These are phyloP conservation scores for Mucor indicus DNA, from an alignment of 371 early-diverging fungal species.

Conservation along the genomic window DNA sequence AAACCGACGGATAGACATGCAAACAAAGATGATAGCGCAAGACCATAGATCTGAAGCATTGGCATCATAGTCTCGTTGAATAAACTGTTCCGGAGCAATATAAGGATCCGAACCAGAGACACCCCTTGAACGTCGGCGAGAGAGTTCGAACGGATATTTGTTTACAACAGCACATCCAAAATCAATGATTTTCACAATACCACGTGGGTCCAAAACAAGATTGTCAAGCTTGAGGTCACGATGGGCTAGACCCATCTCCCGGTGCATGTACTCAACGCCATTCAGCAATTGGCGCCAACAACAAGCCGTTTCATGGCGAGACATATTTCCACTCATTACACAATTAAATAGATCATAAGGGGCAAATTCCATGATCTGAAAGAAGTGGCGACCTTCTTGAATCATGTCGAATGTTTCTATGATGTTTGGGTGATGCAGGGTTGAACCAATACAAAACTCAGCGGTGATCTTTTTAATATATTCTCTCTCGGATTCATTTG, in stretches of 20 bases:
- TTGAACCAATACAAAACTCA: constrained; percentile 81
- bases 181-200: constrained; percentile 86
- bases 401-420: constrained; percentile 85
- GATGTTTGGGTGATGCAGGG: constrained; percentile 81
- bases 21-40: constrained; percentile 70
- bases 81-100: constrained; percentile 87
- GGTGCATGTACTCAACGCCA: constrained; percentile 73
- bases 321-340: constrained; percentile 67
- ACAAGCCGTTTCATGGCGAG: constrained; percentile 63
- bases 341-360: constrained; percentile 76
- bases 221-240: constrained; percentile 89
- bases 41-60: constrained; percentile 75
- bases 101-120: constrained; percentile 85
- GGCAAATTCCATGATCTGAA: constrained; percentile 81
- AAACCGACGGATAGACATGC: constrained; percentile 73
- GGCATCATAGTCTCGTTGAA: constrained; percentile 54
- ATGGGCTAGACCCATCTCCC: constrained; percentile 78
- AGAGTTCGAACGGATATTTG: constrained; percentile 62
- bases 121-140: constrained; percentile 57
- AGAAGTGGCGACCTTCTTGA: constrained; percentile 54
- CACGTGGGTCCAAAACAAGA: constrained; percentile 63
- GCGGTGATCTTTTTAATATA: constrained; percentile 81
- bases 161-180: constrained; percentile 87
- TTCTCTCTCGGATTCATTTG: constrained; percentile 66
- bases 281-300: constrained; percentile 72